phyloP scores from a whole-genome alignment of 345 rosid genomes.

The Microcos paniculata region DNA sequence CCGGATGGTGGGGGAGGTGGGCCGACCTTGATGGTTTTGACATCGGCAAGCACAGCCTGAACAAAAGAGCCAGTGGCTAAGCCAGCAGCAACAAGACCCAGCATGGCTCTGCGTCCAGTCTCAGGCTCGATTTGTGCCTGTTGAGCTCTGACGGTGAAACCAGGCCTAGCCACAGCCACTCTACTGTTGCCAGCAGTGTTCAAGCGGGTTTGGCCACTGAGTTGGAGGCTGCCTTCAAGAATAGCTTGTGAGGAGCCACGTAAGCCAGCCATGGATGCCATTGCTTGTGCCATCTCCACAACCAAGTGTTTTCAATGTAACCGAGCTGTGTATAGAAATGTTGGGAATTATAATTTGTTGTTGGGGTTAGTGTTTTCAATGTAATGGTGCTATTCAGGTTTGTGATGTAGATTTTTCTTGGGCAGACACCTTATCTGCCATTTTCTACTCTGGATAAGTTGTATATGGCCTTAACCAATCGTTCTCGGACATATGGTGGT shows the following conservation, averaged over 20 bases:
- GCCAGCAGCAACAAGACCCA: conserved; percentile 74
- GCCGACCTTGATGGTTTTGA: conserved; percentile 71
- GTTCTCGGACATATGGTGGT: neutral
- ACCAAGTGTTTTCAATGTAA: neutral
- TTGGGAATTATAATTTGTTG: conserved; percentile 36
- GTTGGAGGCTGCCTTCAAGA: conserved; percentile 65
- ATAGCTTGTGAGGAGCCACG: conserved; percentile 67
- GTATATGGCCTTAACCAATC: conserved; percentile 44
- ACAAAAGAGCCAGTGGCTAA: conserved; percentile 71
- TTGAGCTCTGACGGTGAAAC: conserved; percentile 58
- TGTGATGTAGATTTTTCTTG: conserved; percentile 48
- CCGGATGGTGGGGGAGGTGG: conserved; percentile 94
- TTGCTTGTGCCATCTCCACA: conserved; percentile 52
- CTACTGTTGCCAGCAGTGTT: conserved; percentile 28
- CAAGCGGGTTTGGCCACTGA: conserved; percentile 53
- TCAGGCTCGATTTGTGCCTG: conserved; percentile 50
- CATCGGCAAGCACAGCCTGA: conserved; percentile 74
- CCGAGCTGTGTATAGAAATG: conserved; percentile 10
- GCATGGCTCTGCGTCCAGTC: conserved; percentile 66
- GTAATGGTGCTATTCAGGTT: neutral
- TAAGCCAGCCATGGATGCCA: conserved; percentile 79
- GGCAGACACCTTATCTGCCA: conserved; percentile 46
- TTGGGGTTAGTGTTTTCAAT: neutral
- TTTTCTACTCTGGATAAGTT: conserved; percentile 47
- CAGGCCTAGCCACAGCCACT: conserved; percentile 34